A percentile compares a stretch with the other conserved stretches of the same genome.
These are phyloP conservation scores for Aphanomyces stellatus DNA, from an alignment of 352 stramenopile genomes.

Conservation along the genomic window DNA sequence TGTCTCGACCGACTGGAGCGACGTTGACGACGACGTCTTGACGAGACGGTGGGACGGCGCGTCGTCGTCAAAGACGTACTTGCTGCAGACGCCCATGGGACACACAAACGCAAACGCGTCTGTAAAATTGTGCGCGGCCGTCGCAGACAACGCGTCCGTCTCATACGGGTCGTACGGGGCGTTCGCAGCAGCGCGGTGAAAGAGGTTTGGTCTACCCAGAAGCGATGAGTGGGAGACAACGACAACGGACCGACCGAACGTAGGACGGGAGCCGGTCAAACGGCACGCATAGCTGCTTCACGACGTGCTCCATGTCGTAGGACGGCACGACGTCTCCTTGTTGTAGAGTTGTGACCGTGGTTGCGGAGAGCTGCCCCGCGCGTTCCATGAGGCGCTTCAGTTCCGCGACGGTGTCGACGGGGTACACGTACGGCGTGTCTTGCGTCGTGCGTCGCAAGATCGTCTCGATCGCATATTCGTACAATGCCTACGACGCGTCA, in stretches of 20 bases:
- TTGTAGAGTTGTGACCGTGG: background rate
- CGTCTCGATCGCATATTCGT: constrained; percentile 69
- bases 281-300: background rate
- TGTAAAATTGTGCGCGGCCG: constrained; percentile 2
- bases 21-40: constrained; percentile 3
- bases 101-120: constrained; percentile 13
- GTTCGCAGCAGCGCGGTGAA: background rate
- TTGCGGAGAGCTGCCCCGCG: background rate
- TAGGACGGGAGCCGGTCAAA: constrained; percentile 7
- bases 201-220: constrained; percentile 1
- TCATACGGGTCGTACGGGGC: background rate
- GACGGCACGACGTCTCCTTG: constrained; percentile 4
- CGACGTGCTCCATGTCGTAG: constrained; percentile 17
- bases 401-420: background rate
- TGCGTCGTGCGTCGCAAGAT: constrained; percentile 24
- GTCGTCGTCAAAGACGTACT: constrained; percentile 5
- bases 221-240: background rate
- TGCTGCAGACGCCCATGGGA: background rate
- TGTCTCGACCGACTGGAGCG: background rate
- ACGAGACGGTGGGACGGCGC: background rate
- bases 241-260: background rate
- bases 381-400: background rate
- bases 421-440: background rate
- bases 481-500: constrained; percentile 30
- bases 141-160: background rate